phyloP scores from a whole-genome alignment of 2,329 filamentous ascomycete genomes.

The Colletotrichum lindemuthianum region DNA sequence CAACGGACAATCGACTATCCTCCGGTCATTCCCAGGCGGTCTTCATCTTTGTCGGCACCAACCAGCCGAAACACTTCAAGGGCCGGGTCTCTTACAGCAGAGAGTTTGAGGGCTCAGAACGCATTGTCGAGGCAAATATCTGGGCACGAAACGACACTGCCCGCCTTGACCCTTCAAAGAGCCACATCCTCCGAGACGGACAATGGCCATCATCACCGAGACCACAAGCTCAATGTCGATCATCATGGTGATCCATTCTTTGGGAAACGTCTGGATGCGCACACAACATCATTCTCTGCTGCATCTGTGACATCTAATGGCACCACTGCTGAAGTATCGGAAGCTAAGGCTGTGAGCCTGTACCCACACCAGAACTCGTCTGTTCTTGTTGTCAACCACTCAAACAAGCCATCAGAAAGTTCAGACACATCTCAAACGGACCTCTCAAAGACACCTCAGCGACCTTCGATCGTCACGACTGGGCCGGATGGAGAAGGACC shows the following conservation, averaged over 20 bases:
- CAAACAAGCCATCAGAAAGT: conserved; percentile 59
- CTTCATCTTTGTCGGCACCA: conserved; percentile 70
- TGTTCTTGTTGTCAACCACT: conserved; percentile 68
- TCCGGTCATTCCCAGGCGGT: conserved; percentile 64
- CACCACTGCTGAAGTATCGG: conserved; percentile 70
- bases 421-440: conserved; percentile 48
- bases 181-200: conserved; percentile 48
- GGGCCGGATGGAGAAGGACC: conserved; percentile 52
- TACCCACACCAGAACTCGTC: conserved; percentile 74
- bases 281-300: conserved; percentile 71
- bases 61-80: conserved; percentile 68
- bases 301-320: conserved; percentile 69
- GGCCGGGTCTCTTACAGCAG: conserved; percentile 65
- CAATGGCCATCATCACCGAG: conserved; percentile 41
- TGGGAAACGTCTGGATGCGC: conserved; percentile 62
- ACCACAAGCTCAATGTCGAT: conserved; percentile 54
- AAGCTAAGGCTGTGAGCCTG: conserved; percentile 70
- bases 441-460: conserved; percentile 39
- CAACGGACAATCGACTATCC: conserved; percentile 70
- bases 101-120: conserved; percentile 68
- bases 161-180: conserved; percentile 43
- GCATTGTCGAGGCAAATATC: conserved; percentile 42
- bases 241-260: conserved; percentile 64
- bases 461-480: conserved; percentile 51
- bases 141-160: conserved; percentile 41